These are phyloP conservation scores for Medicago arabica DNA, from an alignment of 306 rosid species.

Conservation along the genomic window DNA sequence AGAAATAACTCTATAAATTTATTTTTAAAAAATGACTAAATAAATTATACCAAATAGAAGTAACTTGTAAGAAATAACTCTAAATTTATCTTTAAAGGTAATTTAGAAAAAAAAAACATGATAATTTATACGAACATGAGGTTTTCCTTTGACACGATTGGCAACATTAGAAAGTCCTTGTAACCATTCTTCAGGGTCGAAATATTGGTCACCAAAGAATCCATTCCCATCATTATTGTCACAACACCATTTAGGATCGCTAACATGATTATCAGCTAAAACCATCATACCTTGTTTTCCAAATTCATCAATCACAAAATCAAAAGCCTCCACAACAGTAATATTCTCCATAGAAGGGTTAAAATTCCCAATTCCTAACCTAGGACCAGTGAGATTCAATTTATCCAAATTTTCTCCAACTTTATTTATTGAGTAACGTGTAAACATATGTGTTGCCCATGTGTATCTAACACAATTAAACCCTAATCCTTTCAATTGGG, in stretches of 20 bases:
- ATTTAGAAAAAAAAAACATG: too few species aligned
- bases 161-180: constrained; percentile 45
- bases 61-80: too few species aligned
- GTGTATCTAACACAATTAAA: constrained; percentile 54
- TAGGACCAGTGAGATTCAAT: neutral
- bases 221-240: constrained; percentile 38
- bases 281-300: constrained; percentile 47
- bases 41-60: too few species aligned
- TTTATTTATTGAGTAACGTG: constrained; percentile 2
- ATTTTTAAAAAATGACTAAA: too few species aligned
- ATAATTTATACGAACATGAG: too few species aligned
- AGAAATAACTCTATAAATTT: too few species aligned
- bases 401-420: constrained; percentile 32
- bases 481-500: neutral
- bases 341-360: constrained; percentile 35
- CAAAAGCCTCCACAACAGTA: constrained; percentile 29
- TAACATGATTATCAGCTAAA: constrained; percentile 46
- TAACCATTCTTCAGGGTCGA: constrained; percentile 44
- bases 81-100: too few species aligned
- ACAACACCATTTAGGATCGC: constrained; percentile 53
- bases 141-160: neutral
- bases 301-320: constrained; percentile 40
- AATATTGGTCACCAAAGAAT: constrained; percentile 45
- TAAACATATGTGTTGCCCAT: constrained; percentile 51
- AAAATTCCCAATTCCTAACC: neutral